phyloP scores from a whole-genome alignment of 371 early-diverging fungal genomes.

The Actinomortierella ambigua region DNA sequence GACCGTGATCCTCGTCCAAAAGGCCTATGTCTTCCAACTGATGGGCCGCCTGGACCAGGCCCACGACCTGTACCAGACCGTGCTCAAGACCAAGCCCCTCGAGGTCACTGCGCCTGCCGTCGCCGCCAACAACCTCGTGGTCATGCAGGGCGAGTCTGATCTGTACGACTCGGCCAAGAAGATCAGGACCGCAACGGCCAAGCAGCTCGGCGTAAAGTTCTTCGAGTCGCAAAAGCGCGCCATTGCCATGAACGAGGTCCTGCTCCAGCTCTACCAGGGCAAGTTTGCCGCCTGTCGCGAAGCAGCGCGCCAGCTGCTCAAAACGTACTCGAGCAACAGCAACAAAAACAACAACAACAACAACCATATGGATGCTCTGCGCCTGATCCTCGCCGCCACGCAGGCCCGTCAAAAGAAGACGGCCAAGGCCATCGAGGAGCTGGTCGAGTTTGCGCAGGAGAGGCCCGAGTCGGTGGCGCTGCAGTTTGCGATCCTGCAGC shows the following conservation, averaged over 20 bases:
- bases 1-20: conserved; percentile 69
- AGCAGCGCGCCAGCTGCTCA: conserved; percentile 54
- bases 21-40: conserved; percentile 76
- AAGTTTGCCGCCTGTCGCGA: conserved; percentile 70
- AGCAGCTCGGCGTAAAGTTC: conserved; percentile 65
- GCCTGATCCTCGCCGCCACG: conserved; percentile 65
- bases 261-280: conserved; percentile 65
- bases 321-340: conserved; percentile 66
- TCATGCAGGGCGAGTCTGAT: conserved; percentile 59
- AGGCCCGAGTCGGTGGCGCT: conserved; percentile 61
- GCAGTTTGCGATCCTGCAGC: conserved; percentile 68
- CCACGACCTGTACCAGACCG: conserved; percentile 62
- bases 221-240: conserved; percentile 65
- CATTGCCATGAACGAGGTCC: conserved; percentile 72
- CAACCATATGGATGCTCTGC: conserved; percentile 61
- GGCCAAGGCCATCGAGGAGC: conserved; percentile 62
- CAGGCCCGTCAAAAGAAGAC: conserved; percentile 59
- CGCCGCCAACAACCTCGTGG: conserved; percentile 72
- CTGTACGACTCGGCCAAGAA: conserved; percentile 64
- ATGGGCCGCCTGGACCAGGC: conserved; percentile 65
- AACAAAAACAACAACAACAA: no score
- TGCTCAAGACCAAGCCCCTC: conserved; percentile 60
- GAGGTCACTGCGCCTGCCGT: conserved; percentile 66
- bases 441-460: conserved; percentile 51
- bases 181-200: conserved; percentile 58